Evolutionary conservation across 192 early-diverging fungal genomes (phyloP).

Genomic region (Geranomyces variabilis): DNA sequence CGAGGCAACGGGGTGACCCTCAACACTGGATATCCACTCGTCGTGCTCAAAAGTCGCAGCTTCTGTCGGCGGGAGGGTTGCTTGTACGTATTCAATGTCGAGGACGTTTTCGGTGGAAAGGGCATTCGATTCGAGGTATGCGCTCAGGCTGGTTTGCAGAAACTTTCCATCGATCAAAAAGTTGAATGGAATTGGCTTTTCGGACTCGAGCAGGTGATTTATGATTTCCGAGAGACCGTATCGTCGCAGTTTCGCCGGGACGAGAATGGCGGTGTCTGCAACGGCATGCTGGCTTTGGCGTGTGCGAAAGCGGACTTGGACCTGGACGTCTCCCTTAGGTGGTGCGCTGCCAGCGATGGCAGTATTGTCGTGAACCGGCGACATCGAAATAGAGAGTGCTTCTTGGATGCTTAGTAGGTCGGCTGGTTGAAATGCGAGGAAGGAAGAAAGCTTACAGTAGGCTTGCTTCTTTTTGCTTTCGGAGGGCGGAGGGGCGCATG

Average conservation of each 20-base stretch:
- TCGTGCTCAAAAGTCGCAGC: slow-evolving; percentile 84
- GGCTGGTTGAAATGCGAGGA: too few relatives aligned
- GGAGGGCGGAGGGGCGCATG: too few relatives aligned
- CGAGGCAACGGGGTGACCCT: neutral
- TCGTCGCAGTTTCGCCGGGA: slow-evolving; percentile 81
- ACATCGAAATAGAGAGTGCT: too few relatives aligned
- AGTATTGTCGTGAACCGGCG: too few relatives aligned
- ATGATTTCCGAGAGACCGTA: slow-evolving; percentile 93
- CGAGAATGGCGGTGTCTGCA: slow-evolving; percentile 82
- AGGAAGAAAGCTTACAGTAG: too few relatives aligned
- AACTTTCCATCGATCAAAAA: slow-evolving; percentile 94
- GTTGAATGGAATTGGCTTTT: slow-evolving; percentile 83
- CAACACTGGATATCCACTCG: slow-evolving; percentile 82
- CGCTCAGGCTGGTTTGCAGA: slow-evolving; percentile 73
- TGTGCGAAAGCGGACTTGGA: slow-evolving; percentile 83
- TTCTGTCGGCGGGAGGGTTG: slow-evolving; percentile 81
- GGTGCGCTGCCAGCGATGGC: neutral
- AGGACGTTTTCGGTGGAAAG: slow-evolving; percentile 81
- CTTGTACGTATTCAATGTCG: slow-evolving; percentile 90
- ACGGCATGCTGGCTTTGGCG: slow-evolving; percentile 73
- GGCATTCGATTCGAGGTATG: slow-evolving; percentile 69
- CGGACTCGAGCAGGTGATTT: slow-evolving; percentile 82
- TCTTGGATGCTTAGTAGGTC: too few relatives aligned
- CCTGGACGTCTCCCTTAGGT: slow-evolving; percentile 16
- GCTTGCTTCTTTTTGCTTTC: too few relatives aligned